Evolutionary conservation across 805 yeast genomes (phyloP).

Genomic region (Starmerella riodocensis): DNA sequence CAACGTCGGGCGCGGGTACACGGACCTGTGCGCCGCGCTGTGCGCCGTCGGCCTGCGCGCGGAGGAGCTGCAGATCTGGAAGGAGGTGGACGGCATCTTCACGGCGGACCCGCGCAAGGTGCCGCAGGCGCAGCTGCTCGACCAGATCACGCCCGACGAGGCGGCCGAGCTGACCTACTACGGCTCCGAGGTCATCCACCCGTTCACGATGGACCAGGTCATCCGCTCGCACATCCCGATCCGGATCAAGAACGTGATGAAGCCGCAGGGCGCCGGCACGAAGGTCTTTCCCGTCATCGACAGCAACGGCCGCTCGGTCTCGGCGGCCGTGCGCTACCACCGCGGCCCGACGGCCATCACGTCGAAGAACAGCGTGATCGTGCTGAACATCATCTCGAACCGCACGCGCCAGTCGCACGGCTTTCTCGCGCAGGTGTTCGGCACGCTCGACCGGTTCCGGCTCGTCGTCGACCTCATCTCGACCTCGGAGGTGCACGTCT

Average conservation of each 20-base stretch:
- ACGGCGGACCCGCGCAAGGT: constrained; percentile 98
- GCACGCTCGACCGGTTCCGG: constrained; percentile 67
- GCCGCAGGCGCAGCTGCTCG: constrained; percentile 68
- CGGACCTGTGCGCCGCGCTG: constrained; percentile 94
- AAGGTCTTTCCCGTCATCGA: constrained; percentile 57
- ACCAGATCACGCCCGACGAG: constrained; percentile 92
- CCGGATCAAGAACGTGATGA: constrained; percentile 88
- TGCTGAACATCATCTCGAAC: constrained; percentile 84
- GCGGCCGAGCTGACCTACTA: constrained; percentile 97
- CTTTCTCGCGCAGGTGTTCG: constrained; percentile 79
- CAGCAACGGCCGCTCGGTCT: neutral
- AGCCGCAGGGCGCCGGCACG: constrained; percentile 88
- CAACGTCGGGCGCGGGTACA: constrained; percentile 94
- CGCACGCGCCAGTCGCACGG: constrained; percentile 89
- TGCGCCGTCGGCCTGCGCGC: constrained; percentile 87
- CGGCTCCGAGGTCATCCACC: constrained; percentile 96
- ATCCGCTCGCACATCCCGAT: constrained; percentile 92
- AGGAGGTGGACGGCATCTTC: constrained; percentile 96
- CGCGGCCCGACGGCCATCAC: constrained; percentile 80
- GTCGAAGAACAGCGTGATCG: constrained; percentile 83
- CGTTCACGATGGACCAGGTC: constrained; percentile 98
- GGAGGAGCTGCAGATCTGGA: constrained; percentile 94
- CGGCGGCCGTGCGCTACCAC: constrained; percentile 27
- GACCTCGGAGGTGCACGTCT: constrained; percentile 94
- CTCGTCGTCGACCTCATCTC: constrained; percentile 91